Conservation (phyloP, 1,139 yeast genomes). For the Diutina rugosa region DNA sequence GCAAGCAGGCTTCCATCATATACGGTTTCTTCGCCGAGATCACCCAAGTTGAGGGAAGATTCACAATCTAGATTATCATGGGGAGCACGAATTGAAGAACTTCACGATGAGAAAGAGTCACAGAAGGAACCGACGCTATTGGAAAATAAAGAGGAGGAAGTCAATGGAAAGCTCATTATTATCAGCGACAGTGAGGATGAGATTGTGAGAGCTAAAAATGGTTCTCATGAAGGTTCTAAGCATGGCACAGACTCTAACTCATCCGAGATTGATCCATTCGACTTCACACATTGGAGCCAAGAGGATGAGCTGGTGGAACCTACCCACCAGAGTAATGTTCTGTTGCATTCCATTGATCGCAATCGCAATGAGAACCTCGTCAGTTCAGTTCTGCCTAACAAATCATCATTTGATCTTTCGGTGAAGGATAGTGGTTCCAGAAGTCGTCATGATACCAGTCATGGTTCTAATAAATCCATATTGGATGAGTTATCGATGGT, state of each 20-base stretch:
- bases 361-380: not conserved
- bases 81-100: not conserved
- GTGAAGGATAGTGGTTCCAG: not conserved
- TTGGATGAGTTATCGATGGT: not conserved
- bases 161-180: not conserved
- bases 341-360: not conserved
- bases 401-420: not conserved
- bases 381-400: not conserved
- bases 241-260: not conserved
- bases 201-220: not conserved
- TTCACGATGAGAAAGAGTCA: not conserved
- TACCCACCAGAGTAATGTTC: not conserved
- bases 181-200: not conserved
- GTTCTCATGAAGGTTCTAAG: too few species aligned
- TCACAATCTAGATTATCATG: not conserved
- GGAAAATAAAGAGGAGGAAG: not conserved
- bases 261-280: not conserved
- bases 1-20: not conserved
- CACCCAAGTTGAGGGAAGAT: not conserved
- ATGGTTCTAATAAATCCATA: not conserved
- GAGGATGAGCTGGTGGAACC: not conserved
- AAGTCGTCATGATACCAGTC: not conserved
- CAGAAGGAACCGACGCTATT: not conserved
- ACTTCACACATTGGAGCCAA: not conserved
- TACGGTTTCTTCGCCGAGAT: not conserved